phyloP scores from a whole-genome alignment of 768 basidiomycete species.

The Tricholoma sp. region DNA sequence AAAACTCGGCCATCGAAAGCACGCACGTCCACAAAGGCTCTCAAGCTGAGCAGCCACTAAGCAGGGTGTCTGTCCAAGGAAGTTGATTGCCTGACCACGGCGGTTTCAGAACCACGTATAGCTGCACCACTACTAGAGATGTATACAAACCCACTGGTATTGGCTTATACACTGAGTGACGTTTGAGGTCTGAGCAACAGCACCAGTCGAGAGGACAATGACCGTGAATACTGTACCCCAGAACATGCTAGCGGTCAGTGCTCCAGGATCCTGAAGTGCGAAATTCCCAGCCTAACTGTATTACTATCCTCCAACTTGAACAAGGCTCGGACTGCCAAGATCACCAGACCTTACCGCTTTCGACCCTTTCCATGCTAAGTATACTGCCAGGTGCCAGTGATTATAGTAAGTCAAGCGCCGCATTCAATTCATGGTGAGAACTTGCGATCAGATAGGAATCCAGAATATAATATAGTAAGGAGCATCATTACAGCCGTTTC shows the following conservation, averaged over 20 bases:
- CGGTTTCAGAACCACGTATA: not conserved
- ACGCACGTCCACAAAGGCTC: slow-evolving; percentile 33
- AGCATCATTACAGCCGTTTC: no score
- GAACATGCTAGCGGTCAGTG: not conserved
- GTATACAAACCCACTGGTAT: slow-evolving; percentile 31
- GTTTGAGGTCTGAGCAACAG: slow-evolving; percentile 28
- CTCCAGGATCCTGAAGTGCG: no score
- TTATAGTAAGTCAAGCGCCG: no score
- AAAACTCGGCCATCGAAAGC: not conserved
- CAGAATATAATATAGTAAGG: no score
- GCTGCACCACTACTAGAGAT: not conserved
- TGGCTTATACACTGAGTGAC: slow-evolving; percentile 30
- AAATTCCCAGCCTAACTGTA: no score
- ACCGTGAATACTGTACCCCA: not conserved
- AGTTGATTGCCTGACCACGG: slow-evolving; percentile 34
- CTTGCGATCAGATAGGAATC: no score
- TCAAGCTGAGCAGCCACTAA: slow-evolving; percentile 44
- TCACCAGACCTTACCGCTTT: no score
- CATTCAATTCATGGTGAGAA: no score
- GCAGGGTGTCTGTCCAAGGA: slow-evolving; percentile 42
- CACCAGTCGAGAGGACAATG: not conserved
- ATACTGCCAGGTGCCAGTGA: no score
- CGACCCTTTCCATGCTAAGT: no score
- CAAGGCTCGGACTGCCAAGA: no score
- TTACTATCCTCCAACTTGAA: no score